Evolutionary conservation across 352 stramenopile species (phyloP).

Genomic region (Phytophthora citricola): DNA sequence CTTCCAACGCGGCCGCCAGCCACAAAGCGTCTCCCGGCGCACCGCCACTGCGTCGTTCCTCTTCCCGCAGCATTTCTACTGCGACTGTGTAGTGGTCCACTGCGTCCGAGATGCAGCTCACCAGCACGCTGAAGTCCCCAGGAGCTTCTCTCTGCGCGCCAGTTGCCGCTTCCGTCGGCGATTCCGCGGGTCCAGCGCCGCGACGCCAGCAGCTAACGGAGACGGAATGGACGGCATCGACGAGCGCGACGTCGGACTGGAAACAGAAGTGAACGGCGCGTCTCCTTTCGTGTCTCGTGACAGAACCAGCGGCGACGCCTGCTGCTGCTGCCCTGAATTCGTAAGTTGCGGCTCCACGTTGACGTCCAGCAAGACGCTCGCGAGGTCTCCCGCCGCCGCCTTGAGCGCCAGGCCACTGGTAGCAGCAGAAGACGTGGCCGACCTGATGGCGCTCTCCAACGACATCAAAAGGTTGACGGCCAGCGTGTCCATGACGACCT

Average conservation of each 20-base stretch:
- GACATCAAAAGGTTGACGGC: conserved; percentile 86
- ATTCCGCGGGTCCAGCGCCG: conserved; percentile 52
- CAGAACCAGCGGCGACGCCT: conserved; percentile 37
- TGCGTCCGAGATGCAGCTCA: conserved; percentile 69
- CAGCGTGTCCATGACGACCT: conserved; percentile 83
- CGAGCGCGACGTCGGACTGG: conserved; percentile 27
- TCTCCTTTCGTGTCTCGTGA: conserved; percentile 22
- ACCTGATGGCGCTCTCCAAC: conserved; percentile 77
- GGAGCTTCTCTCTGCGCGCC: conserved; percentile 75
- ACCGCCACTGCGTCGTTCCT: conserved; percentile 70
- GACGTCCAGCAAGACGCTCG: conserved; percentile 73
- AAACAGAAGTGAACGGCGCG: conserved; percentile 12
- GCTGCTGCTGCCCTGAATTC: conserved; percentile 21
- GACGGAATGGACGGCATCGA: conserved; percentile 40
- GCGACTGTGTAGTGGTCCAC: conserved; percentile 74
- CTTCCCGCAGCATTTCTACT: conserved; percentile 78
- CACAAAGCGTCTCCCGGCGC: conserved; percentile 66
- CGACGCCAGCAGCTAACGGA: conserved; percentile 33
- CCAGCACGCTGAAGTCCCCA: conserved; percentile 81
- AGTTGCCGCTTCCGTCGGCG: conserved; percentile 55
- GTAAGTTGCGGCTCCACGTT: conserved; percentile 66
- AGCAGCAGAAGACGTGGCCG: conserved; percentile 53
- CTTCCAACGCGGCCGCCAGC: conserved; percentile 84
- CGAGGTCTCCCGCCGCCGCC: conserved; percentile 27
- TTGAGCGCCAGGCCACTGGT: conserved; percentile 17